Base-by-base conservation (phyloP, 148 eudicot species). In the Camellia sinensis region DNA sequence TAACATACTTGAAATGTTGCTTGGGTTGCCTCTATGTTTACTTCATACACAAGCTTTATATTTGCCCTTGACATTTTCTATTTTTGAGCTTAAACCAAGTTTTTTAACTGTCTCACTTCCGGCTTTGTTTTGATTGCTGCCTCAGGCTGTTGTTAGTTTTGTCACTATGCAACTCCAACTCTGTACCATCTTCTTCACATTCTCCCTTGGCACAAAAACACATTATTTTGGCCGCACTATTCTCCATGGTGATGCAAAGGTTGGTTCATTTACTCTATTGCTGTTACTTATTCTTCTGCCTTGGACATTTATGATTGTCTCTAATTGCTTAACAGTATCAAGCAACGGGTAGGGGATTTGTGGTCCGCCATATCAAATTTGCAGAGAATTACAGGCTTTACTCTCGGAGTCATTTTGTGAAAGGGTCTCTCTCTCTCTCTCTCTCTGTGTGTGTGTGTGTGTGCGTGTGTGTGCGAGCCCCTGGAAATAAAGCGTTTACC, bases 181-280 rank as follows among this genome's bases (percentile, higher is more conserved):
- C 14, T 87, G 88, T 84, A 91, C 98, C 7, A 97, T 97, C 80
- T 97, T 94, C 84, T 97, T 97, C 89, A 97, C 99, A 44, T 97
- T 97, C 84, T 97, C 99, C 46, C 77, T 97, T 86, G 99, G 99
- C 82, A 97, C 99, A 65, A 88, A 92, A 73, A 91, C 99, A 54
- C 99, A 97, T 85, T 97, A 97, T 86, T 97, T 94, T 85, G 99
- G 99, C 29, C 94, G 99, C 37, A 97, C 99, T 68, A 94, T 97
- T 84, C 97, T 97, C 53, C 99, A 97, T 86, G 99, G 99, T 69
- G 99, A 97, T 80, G 99, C 98, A 82, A 84, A 87, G 97, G 99
- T 96, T 80, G 81, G 90, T 73, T 75, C 50, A 75, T 81, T 82
- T 46, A 29, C 53, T n/a, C 45, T 67, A 65, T 81, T 74, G 11